phyloP scores from a whole-genome alignment of 768 basidiomycete genomes.

The Collybia mongolica region DNA sequence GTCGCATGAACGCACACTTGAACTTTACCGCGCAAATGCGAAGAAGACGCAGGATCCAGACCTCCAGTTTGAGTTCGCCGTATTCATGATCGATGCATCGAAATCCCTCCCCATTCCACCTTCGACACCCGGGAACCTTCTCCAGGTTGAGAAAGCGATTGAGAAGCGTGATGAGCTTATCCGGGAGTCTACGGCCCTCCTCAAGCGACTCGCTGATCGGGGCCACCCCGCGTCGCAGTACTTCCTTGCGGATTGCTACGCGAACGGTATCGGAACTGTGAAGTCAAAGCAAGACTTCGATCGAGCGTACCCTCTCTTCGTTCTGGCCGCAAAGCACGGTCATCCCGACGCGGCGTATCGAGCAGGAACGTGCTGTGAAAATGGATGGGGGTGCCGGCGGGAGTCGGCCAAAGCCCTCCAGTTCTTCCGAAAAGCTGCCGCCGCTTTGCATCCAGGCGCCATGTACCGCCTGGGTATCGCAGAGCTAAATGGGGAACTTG shows the following conservation, averaged over 20 bases:
- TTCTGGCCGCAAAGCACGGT: constrained; percentile 94
- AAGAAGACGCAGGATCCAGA: constrained; percentile 99
- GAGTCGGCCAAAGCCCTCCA: constrained; percentile 90
- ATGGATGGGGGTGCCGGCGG: constrained; percentile 96
- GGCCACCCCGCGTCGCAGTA: constrained; percentile 96
- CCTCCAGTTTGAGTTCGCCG: constrained; percentile 96
- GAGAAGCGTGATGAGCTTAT: constrained; percentile 87
- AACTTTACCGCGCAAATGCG: constrained; percentile 95
- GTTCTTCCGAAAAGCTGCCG: constrained; percentile 93
- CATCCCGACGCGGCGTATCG: constrained; percentile 96
- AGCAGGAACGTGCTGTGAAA: constrained; percentile 97
- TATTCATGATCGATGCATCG: constrained; percentile 98
- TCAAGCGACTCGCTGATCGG: constrained; percentile 90
- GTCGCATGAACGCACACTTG: constrained; percentile 93
- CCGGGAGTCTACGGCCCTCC: constrained; percentile 81
- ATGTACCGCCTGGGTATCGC: constrained; percentile 97
- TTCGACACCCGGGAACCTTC: constrained; percentile 67
- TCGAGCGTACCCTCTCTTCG: constrained; percentile 93
- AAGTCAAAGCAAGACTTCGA: constrained; percentile 95
- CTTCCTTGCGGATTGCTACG: constrained; percentile 97
- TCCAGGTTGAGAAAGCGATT: constrained; percentile 77
- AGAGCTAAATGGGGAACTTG: constrained; percentile 94
- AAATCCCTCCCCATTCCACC: constrained; percentile 82
- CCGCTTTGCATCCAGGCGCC: constrained; percentile 88
- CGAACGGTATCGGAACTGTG: constrained; percentile 94